These are phyloP conservation scores for Fraxinus pennsylvanica DNA, from an alignment of 257 asterid species.

Conservation along the genomic window DNA sequence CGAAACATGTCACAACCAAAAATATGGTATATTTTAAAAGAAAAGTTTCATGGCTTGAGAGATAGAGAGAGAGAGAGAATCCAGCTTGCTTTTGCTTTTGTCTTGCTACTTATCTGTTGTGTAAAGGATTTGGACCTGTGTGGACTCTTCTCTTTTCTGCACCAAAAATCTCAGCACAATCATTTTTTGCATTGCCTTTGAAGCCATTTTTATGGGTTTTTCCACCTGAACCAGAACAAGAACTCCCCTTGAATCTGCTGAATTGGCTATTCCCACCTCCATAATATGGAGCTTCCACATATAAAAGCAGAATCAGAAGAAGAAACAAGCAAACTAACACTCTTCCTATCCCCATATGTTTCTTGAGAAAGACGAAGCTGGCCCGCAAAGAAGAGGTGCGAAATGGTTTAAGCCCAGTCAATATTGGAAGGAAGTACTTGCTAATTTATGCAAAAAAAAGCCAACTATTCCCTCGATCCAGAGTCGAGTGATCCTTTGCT, in stretches of 20 bases:
- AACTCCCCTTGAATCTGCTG: constrained; percentile 36
- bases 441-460: not conserved
- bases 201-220: constrained; percentile 3
- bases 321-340: constrained; percentile 39
- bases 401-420: too few relatives aligned
- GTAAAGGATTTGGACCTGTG: constrained; percentile 93
- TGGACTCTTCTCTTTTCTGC: constrained; percentile 76
- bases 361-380: constrained; percentile 22
- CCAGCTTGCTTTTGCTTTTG: constrained; percentile 25
- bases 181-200: constrained; percentile 18
- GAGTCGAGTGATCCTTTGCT: not conserved
- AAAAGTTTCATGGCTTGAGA: constrained; percentile 30
- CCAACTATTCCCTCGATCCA: not conserved
- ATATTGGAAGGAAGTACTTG: not conserved
- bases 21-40: not conserved
- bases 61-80: constrained; percentile 31
- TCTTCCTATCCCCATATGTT: constrained; percentile 48
- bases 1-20: not conserved
- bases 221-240: constrained; percentile 16
- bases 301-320: constrained; percentile 39
- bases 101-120: constrained; percentile 67
- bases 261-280: constrained; percentile 40
- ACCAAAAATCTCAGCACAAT: constrained; percentile 45
- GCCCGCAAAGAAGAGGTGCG: not conserved
- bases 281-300: constrained; percentile 41